Base-by-base conservation (phyloP, 1,284 basidiomycete species). In the Fistulina hepatica region DNA sequence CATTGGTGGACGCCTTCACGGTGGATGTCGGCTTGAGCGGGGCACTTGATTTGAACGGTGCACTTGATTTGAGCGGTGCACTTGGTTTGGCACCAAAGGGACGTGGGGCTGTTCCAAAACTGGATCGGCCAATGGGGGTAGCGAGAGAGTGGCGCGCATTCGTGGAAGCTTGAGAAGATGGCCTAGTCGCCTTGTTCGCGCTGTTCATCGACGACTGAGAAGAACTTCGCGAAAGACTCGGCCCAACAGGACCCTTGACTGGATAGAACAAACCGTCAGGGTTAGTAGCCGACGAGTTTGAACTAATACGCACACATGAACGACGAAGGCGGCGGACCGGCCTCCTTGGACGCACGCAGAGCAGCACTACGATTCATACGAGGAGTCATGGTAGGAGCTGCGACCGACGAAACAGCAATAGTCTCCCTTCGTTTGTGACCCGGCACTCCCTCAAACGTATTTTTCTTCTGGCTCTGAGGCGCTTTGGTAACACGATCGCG, bases 381-480 rank as follows among this genome's bases (percentile, higher is more conserved):
- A 3, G 83, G 83, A 6, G 67, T 60, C 10, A 85, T 65, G 2
- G 63, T 64, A 1, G 85, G 84, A 6, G 74, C 62, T 44, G 61
- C 66, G 5, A 69, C 67, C 43, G 76, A 80, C 11, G 76, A 68
- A 16, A 89, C 83, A 2, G 70, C 52, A 44, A 89, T 75, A 9
- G 70, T 71, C 53, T 84, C 80, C 23, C 80, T 61, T 39, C 84
- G 65, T 58, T 85, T 88, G 52, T 88, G 84, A 1, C 85, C 85
- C 2, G 83, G 83, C 2, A 85, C 76, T 23, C 81, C 82, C 1
- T 83, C 79, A 47, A 84, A 88, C 1, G 65, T 73, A 20, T 55
- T 56, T 37, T 57, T 59, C 38, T 48, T 13, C 11, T 31, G 15
- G 9, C 10, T 19, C 4, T 13, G 8, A 13, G 13, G 11, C 9